Conservation (phyloP, 2,329 filamentous ascomycete genomes). For the Trichoderma harzianum region DNA sequence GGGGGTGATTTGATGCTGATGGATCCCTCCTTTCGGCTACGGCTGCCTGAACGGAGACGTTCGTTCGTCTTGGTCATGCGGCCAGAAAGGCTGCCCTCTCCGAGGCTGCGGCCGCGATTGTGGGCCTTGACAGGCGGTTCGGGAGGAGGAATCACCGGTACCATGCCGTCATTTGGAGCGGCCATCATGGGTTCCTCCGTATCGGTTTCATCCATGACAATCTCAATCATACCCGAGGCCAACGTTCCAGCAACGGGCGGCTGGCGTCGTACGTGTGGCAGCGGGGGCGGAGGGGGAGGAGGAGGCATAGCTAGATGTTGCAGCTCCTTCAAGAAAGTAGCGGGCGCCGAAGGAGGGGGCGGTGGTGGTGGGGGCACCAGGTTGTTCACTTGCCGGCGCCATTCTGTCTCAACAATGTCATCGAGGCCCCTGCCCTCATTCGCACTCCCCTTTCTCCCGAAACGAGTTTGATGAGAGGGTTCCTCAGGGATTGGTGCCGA, state of each 20-base stretch:
- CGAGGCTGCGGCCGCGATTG: constrained; percentile 54
- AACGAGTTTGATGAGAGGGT: constrained; percentile 28
- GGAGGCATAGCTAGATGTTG: constrained; percentile 60
- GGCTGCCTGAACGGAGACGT: constrained; percentile 58
- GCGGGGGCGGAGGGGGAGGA: constrained; percentile 58
- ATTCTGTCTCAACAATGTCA: constrained; percentile 40
- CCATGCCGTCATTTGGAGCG: constrained; percentile 40
- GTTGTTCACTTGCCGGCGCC: constrained; percentile 51
- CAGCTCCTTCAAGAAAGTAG: constrained; percentile 59
- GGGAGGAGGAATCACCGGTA: constrained; percentile 45
- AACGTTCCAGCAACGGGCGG: constrained; percentile 43
- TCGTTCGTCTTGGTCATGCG: constrained; percentile 58
- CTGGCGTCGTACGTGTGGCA: constrained; percentile 42
- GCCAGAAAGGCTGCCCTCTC: constrained; percentile 50
- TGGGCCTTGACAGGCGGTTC: constrained; percentile 47
- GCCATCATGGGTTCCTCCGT: constrained; percentile 28
- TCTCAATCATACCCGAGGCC: constrained; percentile 59
- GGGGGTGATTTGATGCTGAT: constrained; percentile 26
- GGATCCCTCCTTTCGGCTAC: constrained; percentile 45
- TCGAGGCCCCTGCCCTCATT: constrained; percentile 46
- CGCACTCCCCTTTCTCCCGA: constrained; percentile 35
- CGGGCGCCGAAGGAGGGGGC: constrained; percentile 44
- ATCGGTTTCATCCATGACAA: constrained; percentile 62
- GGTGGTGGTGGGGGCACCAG: constrained; percentile 50
- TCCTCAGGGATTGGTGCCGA: constrained; percentile 52